Percentiles rank a stretch among this genome's conserved stretches.
These are phyloP conservation scores for Debaryomyces sp. DNA, from an alignment of 1,139 yeast species.

Conservation along the genomic window DNA sequence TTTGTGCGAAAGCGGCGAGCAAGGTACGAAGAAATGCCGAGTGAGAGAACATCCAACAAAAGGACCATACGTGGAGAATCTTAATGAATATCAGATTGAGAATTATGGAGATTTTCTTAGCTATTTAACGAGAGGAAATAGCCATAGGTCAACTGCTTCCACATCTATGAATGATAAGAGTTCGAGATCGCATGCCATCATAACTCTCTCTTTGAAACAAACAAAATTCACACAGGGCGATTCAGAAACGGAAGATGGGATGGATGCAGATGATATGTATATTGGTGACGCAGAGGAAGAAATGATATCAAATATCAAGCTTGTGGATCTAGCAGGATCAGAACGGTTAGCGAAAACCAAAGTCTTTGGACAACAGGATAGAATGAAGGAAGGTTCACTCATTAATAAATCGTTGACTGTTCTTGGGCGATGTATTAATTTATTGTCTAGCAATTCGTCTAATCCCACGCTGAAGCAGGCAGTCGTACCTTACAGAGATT, in stretches of 20 bases:
- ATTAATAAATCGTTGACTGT: conserved; percentile 78
- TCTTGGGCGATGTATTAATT: conserved; percentile 71
- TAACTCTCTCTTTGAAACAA: conserved; percentile 63
- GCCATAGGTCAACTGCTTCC: conserved; percentile 62
- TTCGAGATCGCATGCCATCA: conserved; percentile 78
- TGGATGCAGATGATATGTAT: conserved; percentile 19
- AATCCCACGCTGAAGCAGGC: conserved; percentile 21
- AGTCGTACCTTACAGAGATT: conserved; percentile 72
- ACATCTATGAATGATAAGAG: conserved; percentile 72
- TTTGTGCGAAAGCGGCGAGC: conserved; percentile 26
- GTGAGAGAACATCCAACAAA: conserved; percentile 62
- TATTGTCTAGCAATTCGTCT: conserved; percentile 42
- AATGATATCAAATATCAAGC: conserved; percentile 57
- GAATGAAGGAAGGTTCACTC: conserved; percentile 73
- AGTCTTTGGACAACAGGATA: conserved; percentile 56
- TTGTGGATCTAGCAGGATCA: conserved; percentile 84
- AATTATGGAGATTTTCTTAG: conserved; percentile 46
- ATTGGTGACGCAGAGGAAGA: conserved; percentile 59
- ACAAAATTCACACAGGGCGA: conserved; percentile 51
- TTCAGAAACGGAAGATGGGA: conserved; percentile 13
- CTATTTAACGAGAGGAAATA: conserved; percentile 50
- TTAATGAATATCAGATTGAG: conserved; percentile 51
- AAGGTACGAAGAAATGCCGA: conserved; percentile 33
- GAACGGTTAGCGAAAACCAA: conserved; percentile 70
- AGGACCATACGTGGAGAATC: conserved; percentile 73